A percentile compares a stretch with the other conserved stretches of the same genome.
phyloP scores from a whole-genome alignment of 1,139 yeast species.

The Zygoascus hellenicus region DNA sequence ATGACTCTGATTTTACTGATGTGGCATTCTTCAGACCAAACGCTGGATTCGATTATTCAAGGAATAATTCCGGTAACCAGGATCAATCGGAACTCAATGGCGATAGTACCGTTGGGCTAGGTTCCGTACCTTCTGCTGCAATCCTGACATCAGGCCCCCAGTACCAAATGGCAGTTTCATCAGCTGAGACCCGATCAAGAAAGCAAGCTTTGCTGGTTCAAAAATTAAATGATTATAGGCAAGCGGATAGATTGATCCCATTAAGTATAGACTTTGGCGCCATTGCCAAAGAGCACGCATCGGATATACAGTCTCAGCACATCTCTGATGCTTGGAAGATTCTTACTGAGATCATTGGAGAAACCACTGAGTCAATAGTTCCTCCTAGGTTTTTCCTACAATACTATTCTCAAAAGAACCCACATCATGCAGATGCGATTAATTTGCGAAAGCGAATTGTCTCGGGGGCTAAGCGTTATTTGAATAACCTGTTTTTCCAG shows the following conservation, averaged over 20 bases:
- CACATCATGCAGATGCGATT: slow-evolving; percentile 26
- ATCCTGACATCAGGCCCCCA: slow-evolving; percentile 12
- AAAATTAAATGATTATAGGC: slow-evolving; percentile 64
- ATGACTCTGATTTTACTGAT: slow-evolving; percentile 30
- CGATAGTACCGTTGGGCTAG: background rate
- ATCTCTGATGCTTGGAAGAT: slow-evolving; percentile 36
- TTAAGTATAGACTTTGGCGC: slow-evolving; percentile 38
- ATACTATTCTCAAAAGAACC: slow-evolving; percentile 1
- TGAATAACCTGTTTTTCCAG: slow-evolving; percentile 67
- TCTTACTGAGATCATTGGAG: slow-evolving; percentile 28
- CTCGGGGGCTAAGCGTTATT: slow-evolving; percentile 50
- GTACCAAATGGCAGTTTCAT: slow-evolving; percentile 2
- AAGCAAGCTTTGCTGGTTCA: slow-evolving; percentile 68
- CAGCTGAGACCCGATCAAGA: slow-evolving; percentile 24
- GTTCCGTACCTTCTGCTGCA: background rate
- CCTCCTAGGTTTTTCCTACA: slow-evolving; percentile 3
- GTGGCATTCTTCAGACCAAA: slow-evolving; percentile 27
- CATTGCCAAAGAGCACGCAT: slow-evolving; percentile 43
- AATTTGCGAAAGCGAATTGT: slow-evolving; percentile 47
- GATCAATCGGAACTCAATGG: slow-evolving; percentile 5
- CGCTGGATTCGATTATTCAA: slow-evolving; percentile 13
- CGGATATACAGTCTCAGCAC: slow-evolving; percentile 35
- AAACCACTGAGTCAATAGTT: slow-evolving; percentile 18
- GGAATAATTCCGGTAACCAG: background rate
- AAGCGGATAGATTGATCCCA: slow-evolving; percentile 45